These are phyloP conservation scores for Ploettnerulaceae sp. DNA, from an alignment of 2,329 filamentous ascomycete genomes.

Conservation along the genomic window DNA sequence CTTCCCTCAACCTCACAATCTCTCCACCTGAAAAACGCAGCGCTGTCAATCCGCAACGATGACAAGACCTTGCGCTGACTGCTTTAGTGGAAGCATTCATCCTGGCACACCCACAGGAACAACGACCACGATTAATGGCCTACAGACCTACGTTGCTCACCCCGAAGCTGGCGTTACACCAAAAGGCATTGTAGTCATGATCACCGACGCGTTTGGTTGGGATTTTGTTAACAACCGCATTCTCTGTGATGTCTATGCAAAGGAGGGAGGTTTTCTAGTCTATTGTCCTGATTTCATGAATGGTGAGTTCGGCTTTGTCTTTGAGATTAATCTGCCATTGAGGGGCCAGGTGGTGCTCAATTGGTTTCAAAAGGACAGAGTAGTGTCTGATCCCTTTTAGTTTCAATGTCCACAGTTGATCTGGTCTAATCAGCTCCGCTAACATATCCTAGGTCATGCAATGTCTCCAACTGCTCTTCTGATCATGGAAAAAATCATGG, in stretches of 20 bases:
- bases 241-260: conserved; percentile 45
- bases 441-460: conserved; percentile 16
- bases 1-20: background rate
- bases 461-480: conserved; percentile 13
- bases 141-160: conserved; percentile 41
- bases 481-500: conserved; percentile 22
- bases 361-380: background rate
- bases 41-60: background rate
- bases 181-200: conserved; percentile 44
- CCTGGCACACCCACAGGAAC: conserved; percentile 37
- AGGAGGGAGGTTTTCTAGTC: conserved; percentile 40
- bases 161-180: conserved; percentile 33
- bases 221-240: conserved; percentile 44
- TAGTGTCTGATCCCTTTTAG: too few species aligned
- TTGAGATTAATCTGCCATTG: background rate
- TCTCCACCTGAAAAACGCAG: background rate
- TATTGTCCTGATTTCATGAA: conserved; percentile 50
- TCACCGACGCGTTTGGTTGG: conserved; percentile 49
- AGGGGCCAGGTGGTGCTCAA: background rate
- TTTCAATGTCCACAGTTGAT: too few species aligned
- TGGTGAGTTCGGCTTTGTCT: conserved; percentile 32
- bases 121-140: conserved; percentile 39
- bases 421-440: too few species aligned
- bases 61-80: conserved; percentile 26
- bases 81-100: conserved; percentile 38